These are phyloP conservation scores for Fusarium sp. DNA, from an alignment of 2,329 filamentous ascomycete species.

Conservation along the genomic window DNA sequence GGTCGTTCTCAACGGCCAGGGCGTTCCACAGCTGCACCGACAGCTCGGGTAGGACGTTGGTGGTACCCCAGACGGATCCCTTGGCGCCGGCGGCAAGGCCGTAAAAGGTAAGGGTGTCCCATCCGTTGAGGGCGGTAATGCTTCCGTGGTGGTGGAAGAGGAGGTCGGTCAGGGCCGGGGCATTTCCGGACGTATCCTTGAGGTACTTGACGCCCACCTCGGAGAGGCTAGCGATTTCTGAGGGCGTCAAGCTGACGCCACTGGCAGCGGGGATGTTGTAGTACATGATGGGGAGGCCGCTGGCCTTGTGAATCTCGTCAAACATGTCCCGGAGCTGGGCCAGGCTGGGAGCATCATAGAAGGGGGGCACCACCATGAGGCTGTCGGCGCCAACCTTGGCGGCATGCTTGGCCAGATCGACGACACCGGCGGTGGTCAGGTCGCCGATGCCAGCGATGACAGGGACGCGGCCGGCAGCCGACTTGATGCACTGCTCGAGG, in stretches of 20 bases:
- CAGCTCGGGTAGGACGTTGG: conserved; percentile 62
- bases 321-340: conserved; percentile 51
- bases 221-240: conserved; percentile 56
- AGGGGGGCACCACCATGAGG: conserved; percentile 62
- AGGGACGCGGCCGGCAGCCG: conserved; percentile 53
- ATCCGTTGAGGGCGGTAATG: conserved; percentile 64
- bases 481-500: conserved; percentile 50
- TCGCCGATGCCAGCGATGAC: conserved; percentile 59
- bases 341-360: conserved; percentile 58
- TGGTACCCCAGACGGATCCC: conserved; percentile 63
- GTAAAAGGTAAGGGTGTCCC: conserved; percentile 66
- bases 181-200: conserved; percentile 65
- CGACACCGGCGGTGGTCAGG: conserved; percentile 50
- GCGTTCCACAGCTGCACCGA: conserved; percentile 61
- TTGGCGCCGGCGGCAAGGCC: conserved; percentile 61
- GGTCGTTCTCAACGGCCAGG: conserved; percentile 51
- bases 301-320: conserved; percentile 53
- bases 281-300: conserved; percentile 59
- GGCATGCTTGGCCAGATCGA: conserved; percentile 48
- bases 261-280: conserved; percentile 64
- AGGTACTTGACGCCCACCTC: conserved; percentile 61
- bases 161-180: conserved; percentile 60
- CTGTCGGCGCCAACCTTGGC: conserved; percentile 52
- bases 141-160: conserved; percentile 54
- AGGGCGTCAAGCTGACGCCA: conserved; percentile 55